Conservation (phyloP, 2,329 filamentous ascomycete species). For the Lachnellula hyalina region DNA sequence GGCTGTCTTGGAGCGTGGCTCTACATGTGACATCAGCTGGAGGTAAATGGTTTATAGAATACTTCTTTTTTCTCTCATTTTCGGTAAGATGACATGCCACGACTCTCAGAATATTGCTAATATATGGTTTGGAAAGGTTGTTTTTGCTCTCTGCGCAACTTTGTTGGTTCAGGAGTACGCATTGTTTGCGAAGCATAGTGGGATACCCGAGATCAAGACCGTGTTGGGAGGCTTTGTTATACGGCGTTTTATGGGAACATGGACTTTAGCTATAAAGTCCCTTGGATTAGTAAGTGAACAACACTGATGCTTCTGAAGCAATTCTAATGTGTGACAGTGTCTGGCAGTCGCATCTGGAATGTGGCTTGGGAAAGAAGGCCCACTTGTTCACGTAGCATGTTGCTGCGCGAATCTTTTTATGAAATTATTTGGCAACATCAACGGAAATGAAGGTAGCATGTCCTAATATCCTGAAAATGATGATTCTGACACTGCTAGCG, state of each 20-base stretch:
- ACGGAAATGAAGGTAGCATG: slow-evolving; percentile 71
- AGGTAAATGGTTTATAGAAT: slow-evolving; percentile 78
- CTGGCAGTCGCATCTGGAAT: slow-evolving; percentile 89
- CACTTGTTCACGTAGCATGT: slow-evolving; percentile 91
- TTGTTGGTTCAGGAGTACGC: slow-evolving; percentile 79
- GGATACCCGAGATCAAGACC: slow-evolving; percentile 97
- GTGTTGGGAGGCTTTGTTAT: slow-evolving; percentile 93
- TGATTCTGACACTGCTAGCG: slow-evolving; percentile 46
- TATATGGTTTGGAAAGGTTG: slow-evolving; percentile 44
- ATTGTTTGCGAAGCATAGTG: slow-evolving; percentile 85
- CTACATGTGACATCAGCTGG: slow-evolving; percentile 59
- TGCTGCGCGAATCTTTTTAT: slow-evolving; percentile 94
- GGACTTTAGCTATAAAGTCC: slow-evolving; percentile 88
- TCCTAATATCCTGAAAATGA: background rate
- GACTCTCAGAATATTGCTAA: background rate
- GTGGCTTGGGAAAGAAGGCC: slow-evolving; percentile 96
- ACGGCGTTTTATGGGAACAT: slow-evolving; percentile 74
- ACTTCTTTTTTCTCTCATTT: slow-evolving; percentile 78
- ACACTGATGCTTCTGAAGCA: background rate
- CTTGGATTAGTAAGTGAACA: slow-evolving; percentile 64
- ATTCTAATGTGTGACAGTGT: slow-evolving; percentile 48
- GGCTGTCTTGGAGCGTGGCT: slow-evolving; percentile 78
- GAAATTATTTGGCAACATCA: slow-evolving; percentile 77
- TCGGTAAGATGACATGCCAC: slow-evolving; percentile 55
- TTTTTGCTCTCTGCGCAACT: slow-evolving; percentile 73